phyloP scores from a whole-genome alignment of 2,329 filamentous ascomycete species.

The Colletotrichum tabaci region DNA sequence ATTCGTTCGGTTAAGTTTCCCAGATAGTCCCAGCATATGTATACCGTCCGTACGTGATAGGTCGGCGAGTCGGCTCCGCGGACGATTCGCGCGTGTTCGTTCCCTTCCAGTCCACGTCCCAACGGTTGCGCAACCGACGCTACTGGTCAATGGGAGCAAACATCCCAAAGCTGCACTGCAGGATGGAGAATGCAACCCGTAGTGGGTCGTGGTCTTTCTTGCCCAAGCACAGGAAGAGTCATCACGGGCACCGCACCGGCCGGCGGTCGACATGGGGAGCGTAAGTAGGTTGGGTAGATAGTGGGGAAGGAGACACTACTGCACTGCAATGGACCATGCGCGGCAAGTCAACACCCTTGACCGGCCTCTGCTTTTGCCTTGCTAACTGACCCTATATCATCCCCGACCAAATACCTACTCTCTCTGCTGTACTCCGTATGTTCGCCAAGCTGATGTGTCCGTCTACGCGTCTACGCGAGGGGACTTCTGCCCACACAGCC shows the following conservation, averaged over 20 bases:
- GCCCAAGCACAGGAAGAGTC: constrained; percentile 25
- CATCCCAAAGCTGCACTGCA: constrained; percentile 21
- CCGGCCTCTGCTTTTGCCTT: background rate
- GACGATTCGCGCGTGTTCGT: constrained; percentile 10
- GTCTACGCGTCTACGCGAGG: constrained; percentile 4
- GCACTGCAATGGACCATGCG: constrained; percentile 17
- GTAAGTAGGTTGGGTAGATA: too few relatives aligned
- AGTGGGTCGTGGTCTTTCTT: constrained; percentile 3
- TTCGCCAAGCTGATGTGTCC: background rate
- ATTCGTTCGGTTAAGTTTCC: constrained; percentile 9
- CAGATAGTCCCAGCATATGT: background rate
- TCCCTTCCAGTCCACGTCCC: background rate
- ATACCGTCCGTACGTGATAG: background rate
- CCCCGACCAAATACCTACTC: background rate
- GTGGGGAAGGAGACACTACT: constrained; percentile 1
- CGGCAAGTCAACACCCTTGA: constrained; percentile 24
- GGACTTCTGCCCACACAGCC: constrained; percentile 17
- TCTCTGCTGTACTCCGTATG: background rate
- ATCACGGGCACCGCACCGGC: constrained; percentile 14
- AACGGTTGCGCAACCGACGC: constrained; percentile 28
- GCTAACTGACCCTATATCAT: background rate
- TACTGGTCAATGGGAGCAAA: constrained; percentile 38
- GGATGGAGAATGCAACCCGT: background rate
- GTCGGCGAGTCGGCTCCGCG: background rate
- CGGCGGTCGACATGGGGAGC: background rate